phyloP scores from a whole-genome alignment of 257 asterid species.

The Jacaranda mimosifolia region DNA sequence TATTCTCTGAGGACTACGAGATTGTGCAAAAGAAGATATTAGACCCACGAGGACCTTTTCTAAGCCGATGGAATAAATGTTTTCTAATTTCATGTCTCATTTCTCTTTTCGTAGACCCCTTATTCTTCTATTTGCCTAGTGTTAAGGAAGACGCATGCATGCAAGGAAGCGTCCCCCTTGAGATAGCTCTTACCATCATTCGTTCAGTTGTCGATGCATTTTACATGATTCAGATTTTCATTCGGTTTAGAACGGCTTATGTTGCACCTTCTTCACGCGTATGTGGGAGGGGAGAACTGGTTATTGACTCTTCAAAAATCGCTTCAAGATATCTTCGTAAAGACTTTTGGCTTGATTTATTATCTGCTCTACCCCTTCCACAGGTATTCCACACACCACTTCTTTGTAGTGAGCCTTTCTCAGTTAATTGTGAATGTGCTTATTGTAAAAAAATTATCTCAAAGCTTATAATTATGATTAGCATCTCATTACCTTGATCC shows the following conservation, averaged over 20 bases:
- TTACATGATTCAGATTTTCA: conserved; percentile 56
- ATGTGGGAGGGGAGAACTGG: conserved; percentile 78
- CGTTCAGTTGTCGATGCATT: conserved; percentile 60
- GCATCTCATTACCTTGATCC: too few relatives aligned
- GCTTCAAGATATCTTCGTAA: conserved; percentile 60
- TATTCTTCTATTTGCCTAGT: conserved; percentile 68
- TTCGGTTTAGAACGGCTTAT: conserved; percentile 68
- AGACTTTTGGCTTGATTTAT: conserved; percentile 60
- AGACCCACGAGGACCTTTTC: conserved; percentile 64
- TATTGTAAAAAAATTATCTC: too few relatives aligned
- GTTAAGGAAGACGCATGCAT: conserved; percentile 57
- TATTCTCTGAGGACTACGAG: conserved; percentile 71
- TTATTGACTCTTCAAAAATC: conserved; percentile 62
- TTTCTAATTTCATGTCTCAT: conserved; percentile 60
- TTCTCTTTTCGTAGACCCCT: conserved; percentile 71
- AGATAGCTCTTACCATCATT: conserved; percentile 56
- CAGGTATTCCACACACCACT: conserved; percentile 51
- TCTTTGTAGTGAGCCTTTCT: too few relatives aligned
- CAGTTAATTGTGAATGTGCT: too few relatives aligned
- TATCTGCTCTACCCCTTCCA: conserved; percentile 80
- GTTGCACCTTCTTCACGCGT: conserved; percentile 80
- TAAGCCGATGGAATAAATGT: conserved; percentile 63
- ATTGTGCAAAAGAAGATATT: conserved; percentile 57
- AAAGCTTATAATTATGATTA: too few relatives aligned
- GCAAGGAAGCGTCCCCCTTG: conserved; percentile 54